Evolutionary conservation across 129 eudicot genomes (phyloP).

Genomic region (Helichrysum umbraculigerum): DNA sequence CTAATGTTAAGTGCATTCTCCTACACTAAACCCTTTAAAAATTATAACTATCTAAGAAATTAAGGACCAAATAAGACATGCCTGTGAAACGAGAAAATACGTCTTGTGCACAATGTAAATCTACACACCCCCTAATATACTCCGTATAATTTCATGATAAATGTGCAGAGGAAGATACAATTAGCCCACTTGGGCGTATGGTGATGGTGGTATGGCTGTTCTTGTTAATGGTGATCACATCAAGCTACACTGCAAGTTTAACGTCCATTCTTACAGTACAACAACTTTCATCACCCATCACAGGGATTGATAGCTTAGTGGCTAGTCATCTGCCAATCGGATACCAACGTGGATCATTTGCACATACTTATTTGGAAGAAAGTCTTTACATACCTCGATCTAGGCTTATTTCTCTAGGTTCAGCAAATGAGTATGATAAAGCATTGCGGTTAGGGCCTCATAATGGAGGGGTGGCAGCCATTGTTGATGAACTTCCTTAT

Average conservation of each 20-base stretch:
- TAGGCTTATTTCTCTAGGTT: slow-evolving; percentile 51
- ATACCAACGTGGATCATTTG: slow-evolving; percentile 77
- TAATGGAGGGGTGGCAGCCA: slow-evolving; percentile 68
- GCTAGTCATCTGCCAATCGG: slow-evolving; percentile 61
- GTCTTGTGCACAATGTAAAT: background rate
- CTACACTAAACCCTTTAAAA: no score
- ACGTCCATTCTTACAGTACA: slow-evolving; percentile 78
- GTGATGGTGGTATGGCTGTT: slow-evolving; percentile 81
- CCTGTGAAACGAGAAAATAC: no score
- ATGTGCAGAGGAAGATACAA: slow-evolving; percentile 65
- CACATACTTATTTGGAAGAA: slow-evolving; percentile 50
- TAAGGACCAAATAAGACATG: no score
- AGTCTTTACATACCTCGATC: slow-evolving; percentile 50
- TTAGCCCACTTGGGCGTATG: slow-evolving; percentile 69
- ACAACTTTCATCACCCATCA: slow-evolving; percentile 67
- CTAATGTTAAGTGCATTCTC: no score
- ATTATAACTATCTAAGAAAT: no score
- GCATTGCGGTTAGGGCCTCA: slow-evolving; percentile 50
- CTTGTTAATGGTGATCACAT: slow-evolving; percentile 57
- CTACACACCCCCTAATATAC: background rate
- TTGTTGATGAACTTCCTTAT: slow-evolving; percentile 75
- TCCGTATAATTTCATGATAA: background rate
- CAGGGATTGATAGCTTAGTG: slow-evolving; percentile 61
- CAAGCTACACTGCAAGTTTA: slow-evolving; percentile 85
- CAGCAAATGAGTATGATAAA: slow-evolving; percentile 57